A percentile compares a stretch with the other conserved stretches of the same genome.
These are phyloP conservation scores for Cardiosporidium cionae DNA, from an alignment of 169 alveolate species.

Conservation along the genomic window DNA sequence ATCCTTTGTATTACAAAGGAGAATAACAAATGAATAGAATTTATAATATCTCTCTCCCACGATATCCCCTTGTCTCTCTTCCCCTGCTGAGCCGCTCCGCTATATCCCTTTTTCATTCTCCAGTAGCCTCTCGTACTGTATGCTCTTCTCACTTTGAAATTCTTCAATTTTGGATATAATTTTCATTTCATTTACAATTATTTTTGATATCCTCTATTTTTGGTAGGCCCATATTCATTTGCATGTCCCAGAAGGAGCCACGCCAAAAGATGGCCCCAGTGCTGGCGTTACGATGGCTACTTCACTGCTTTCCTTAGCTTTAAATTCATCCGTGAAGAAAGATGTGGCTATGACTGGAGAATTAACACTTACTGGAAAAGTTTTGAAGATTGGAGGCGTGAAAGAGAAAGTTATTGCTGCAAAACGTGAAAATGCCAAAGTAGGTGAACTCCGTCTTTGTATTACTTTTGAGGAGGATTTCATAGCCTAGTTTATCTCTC, in stretches of 20 bases:
- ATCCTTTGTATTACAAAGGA: too few relatives aligned
- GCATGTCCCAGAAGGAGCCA: slow-evolving; percentile 90
- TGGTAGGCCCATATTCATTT: slow-evolving; percentile 61
- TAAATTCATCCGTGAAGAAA: slow-evolving; percentile 49
- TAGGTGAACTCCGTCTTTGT: neutral
- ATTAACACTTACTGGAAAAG: slow-evolving; percentile 85
- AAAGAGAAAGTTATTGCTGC: slow-evolving; percentile 88
- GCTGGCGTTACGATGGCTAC: slow-evolving; percentile 87
- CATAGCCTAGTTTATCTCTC: neutral
- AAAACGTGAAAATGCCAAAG: slow-evolving; percentile 69
- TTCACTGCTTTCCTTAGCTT: slow-evolving; percentile 71
- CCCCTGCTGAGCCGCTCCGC: too few relatives aligned
- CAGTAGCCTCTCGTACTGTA: too few relatives aligned
- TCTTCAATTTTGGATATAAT: too few relatives aligned
- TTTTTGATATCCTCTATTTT: neutral
- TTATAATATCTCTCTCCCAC: too few relatives aligned
- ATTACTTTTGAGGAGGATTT: neutral
- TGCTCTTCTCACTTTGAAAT: too few relatives aligned
- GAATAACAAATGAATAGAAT: too few relatives aligned
- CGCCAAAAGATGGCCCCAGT: slow-evolving; percentile 91
- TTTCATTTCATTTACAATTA: neutral
- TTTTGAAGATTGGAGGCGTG: slow-evolving; percentile 82
- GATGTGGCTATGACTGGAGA: slow-evolving; percentile 92
- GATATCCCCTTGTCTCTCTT: too few relatives aligned
- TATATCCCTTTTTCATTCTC: too few relatives aligned